Evolutionary conservation across 306 rosid species (phyloP).

Genomic region (Vicia faba): DNA sequence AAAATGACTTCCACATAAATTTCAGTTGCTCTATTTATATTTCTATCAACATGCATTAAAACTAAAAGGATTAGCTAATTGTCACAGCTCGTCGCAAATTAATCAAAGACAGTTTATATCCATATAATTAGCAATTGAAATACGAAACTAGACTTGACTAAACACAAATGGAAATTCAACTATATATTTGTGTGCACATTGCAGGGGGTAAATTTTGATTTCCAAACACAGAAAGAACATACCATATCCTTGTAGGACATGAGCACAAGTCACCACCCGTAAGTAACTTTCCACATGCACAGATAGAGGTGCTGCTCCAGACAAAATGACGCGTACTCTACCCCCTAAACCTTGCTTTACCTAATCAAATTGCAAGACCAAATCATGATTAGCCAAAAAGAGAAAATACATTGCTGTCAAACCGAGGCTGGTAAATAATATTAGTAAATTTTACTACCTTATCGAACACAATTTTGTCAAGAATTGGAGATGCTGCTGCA

Average conservation of each 20-base stretch:
- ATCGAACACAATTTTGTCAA: constrained; percentile 78
- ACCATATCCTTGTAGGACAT: constrained; percentile 99
- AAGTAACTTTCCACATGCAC: constrained; percentile 76
- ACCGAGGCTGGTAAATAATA: background rate
- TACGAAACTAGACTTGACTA: constrained; percentile 11
- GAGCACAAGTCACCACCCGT: constrained; percentile 87
- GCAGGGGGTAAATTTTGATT: constrained; percentile 13
- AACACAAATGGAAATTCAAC: constrained; percentile 20
- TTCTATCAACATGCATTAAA: constrained; percentile 11
- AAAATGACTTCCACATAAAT: constrained; percentile 16
- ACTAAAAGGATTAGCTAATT: constrained; percentile 20
- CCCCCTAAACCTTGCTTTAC: constrained; percentile 95
- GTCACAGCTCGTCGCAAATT: background rate
- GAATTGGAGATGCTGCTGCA: constrained; percentile 62
- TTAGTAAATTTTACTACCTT: constrained; percentile 56
- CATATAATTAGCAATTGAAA: background rate
- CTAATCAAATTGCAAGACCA: constrained; percentile 50
- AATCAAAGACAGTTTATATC: constrained; percentile 11
- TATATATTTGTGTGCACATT: background rate
- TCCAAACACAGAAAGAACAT: constrained; percentile 36
- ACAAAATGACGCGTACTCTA: constrained; percentile 78
- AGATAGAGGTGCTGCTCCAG: constrained; percentile 97
- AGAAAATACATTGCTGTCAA: constrained; percentile 12
- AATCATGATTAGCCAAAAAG: constrained; percentile 38
- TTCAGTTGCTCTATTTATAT: constrained; percentile 8